Evolutionary conservation across 2,329 filamentous ascomycete genomes (phyloP), one percentile per base, ranked within the genome.

Genomic region (Davidsoniella neocaledoniae): DNA sequence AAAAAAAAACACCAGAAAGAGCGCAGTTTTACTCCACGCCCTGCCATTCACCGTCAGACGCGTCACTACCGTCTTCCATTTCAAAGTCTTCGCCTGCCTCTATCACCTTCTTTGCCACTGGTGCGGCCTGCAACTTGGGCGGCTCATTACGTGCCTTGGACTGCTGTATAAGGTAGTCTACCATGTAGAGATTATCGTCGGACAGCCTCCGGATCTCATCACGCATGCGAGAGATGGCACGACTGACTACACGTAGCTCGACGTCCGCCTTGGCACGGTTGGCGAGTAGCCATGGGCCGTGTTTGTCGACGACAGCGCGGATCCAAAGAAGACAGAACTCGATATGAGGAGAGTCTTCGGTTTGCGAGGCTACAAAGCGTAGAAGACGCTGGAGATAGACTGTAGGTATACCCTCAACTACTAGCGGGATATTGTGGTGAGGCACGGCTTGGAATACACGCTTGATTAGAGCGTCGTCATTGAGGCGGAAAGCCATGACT

Each of bases 241-340:
- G 78, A 54, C 86, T 80, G 6, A 95, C 80, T 29, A 86, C 76
- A 36, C 91, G 75, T 55, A 96, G 68, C 64, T 96, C 91, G 2
- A 90, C 76, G 37, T 90, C 86, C 33, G 91, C 79, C 57, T 83
- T 81, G 48, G 76, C 81, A 19, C 82, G 73, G 62, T 90, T 83
- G 36, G 88, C 83, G 52, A 86, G 83, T 58, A 98, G 73, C 71
- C 83, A 90, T 19, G 82, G 73, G 33, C 91, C 91, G 62, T 96
- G 90, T 57, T 79, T 79, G 58, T 83, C 82, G 52, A 96, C 70
- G 33, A 83, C 66, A 1, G 85, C 79, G 63, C 91, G 85, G 59
- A 95, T 83, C 91, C 91, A 98, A 7, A 90, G 68, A 42, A 98
- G 68, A 59, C 91, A 94, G 65, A 96, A 93, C 66, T 98, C 91